Percentiles rank a stretch among this genome's conserved stretches.
Conservation (phyloP, 2,329 filamentous ascomycete genomes). For the Periconia digitata region DNA sequence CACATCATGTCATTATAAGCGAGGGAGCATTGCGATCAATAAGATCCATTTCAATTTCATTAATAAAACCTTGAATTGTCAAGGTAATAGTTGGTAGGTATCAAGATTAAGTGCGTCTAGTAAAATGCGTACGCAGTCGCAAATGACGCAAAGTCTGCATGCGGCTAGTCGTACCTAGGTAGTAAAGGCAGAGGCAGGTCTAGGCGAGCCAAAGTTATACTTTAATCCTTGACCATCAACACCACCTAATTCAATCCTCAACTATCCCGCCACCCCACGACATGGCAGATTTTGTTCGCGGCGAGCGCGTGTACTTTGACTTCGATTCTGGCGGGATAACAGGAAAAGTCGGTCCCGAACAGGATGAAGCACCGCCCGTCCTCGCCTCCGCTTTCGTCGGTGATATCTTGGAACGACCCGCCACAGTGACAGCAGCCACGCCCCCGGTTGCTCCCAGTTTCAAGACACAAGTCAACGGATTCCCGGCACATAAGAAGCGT, state of each 20-base stretch:
- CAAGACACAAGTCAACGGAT: slow-evolving; percentile 65
- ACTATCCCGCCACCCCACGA: slow-evolving; percentile 6
- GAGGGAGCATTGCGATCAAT: too few species aligned
- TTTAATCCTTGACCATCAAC: neutral
- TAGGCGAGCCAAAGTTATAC: slow-evolving; percentile 4
- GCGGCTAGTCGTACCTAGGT: neutral
- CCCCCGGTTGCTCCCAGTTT: slow-evolving; percentile 65
- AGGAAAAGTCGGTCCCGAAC: slow-evolving; percentile 40
- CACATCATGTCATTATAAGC: neutral
- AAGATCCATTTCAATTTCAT: too few species aligned
- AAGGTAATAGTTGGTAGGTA: too few species aligned
- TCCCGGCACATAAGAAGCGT: slow-evolving; percentile 86
- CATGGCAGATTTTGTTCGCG: slow-evolving; percentile 53
- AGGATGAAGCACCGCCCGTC: slow-evolving; percentile 17
- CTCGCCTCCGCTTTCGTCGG: slow-evolving; percentile 57
- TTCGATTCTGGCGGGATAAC: slow-evolving; percentile 54
- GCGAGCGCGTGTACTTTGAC: slow-evolving; percentile 63
- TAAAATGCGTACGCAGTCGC: too few species aligned
- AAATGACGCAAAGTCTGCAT: neutral
- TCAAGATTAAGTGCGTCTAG: too few species aligned
- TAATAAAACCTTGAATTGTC: too few species aligned
- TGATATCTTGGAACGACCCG: slow-evolving; percentile 78
- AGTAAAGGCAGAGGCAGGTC: slow-evolving; percentile 5
- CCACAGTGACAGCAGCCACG: slow-evolving; percentile 57
- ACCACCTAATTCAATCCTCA: neutral